phyloP scores from a whole-genome alignment of 2,329 filamentous ascomycete genomes.

The Diaporthe sp. region DNA sequence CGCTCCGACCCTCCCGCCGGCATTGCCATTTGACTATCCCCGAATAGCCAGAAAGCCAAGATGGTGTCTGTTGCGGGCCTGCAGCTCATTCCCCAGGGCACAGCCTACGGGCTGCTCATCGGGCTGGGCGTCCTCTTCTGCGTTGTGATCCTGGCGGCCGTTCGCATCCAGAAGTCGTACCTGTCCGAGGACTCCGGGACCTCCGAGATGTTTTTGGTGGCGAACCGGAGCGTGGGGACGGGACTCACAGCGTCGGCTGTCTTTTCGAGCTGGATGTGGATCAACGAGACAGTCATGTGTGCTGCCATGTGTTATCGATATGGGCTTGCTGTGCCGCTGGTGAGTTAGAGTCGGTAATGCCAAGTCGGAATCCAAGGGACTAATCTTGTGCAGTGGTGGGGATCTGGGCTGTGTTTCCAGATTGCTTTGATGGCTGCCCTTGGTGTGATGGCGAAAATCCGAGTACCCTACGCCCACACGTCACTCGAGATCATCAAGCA shows the following conservation, averaged over 20 bases:
- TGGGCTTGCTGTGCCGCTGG: constrained; percentile 46
- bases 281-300: constrained; percentile 57
- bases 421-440: constrained; percentile 64
- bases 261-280: constrained; percentile 57
- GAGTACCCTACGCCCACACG: constrained; percentile 65
- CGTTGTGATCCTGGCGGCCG: constrained; percentile 60
- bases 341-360: too few species aligned
- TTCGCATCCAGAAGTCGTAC: constrained; percentile 60
- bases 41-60: neutral
- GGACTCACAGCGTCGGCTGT: constrained; percentile 51
- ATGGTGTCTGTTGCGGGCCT: constrained; percentile 28
- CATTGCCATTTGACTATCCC: neutral
- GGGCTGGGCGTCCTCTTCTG: constrained; percentile 63
- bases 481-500: constrained; percentile 64
- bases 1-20: neutral
- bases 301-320: constrained; percentile 52
- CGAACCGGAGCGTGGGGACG: constrained; percentile 50
- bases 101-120: constrained; percentile 62
- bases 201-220: constrained; percentile 61
- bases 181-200: constrained; percentile 58
- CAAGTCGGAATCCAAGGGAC: too few species aligned
- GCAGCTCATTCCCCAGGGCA: constrained; percentile 48
- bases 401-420: constrained; percentile 53
- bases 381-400: constrained; percentile 52
- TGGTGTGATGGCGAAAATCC: constrained; percentile 63